Percentiles rank a stretch among this genome's conserved stretches.
phyloP scores from a whole-genome alignment of 495 filamentous ascomycete genomes.

The Astrothelium subdiscretum region DNA sequence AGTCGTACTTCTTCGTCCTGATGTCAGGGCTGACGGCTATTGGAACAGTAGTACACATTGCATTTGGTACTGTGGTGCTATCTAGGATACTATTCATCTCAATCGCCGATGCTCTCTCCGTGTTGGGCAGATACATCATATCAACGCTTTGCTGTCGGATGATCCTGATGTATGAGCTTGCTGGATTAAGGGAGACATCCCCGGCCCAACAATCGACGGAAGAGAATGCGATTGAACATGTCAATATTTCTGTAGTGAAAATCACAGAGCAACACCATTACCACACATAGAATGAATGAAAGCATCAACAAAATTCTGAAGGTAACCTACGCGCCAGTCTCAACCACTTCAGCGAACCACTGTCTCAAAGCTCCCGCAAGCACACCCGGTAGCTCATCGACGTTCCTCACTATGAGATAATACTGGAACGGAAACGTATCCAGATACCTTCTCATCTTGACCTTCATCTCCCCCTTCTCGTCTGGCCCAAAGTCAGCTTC shows the following conservation, averaged over 20 bases:
- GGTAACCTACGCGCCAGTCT: too few species aligned
- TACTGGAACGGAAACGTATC: slow-evolving; percentile 94
- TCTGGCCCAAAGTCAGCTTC: slow-evolving; percentile 66
- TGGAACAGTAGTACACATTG: slow-evolving; percentile 2
- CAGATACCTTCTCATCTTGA: slow-evolving; percentile 73
- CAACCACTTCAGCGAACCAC: slow-evolving; percentile 91
- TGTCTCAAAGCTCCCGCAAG: slow-evolving; percentile 80
- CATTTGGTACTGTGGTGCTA: slow-evolving; percentile 2
- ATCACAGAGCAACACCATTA: too few species aligned
- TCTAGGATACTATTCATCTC: slow-evolving; percentile 1
- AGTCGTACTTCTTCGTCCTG: neutral
- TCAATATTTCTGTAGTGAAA: neutral
- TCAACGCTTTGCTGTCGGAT: neutral
- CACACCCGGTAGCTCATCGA: slow-evolving; percentile 79
- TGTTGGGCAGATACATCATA: neutral
- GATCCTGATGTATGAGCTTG: slow-evolving; percentile 3
- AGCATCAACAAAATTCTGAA: too few species aligned
- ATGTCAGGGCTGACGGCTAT: neutral
- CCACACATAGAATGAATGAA: too few species aligned
- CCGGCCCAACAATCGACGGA: neutral
- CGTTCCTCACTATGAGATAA: slow-evolving; percentile 86
- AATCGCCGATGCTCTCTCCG: neutral
- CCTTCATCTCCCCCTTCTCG: slow-evolving; percentile 46
- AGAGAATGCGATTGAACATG: neutral
- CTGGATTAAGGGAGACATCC: neutral